phyloP scores from a whole-genome alignment of 768 basidiomycete species.

The Basidioascus undulatus region DNA sequence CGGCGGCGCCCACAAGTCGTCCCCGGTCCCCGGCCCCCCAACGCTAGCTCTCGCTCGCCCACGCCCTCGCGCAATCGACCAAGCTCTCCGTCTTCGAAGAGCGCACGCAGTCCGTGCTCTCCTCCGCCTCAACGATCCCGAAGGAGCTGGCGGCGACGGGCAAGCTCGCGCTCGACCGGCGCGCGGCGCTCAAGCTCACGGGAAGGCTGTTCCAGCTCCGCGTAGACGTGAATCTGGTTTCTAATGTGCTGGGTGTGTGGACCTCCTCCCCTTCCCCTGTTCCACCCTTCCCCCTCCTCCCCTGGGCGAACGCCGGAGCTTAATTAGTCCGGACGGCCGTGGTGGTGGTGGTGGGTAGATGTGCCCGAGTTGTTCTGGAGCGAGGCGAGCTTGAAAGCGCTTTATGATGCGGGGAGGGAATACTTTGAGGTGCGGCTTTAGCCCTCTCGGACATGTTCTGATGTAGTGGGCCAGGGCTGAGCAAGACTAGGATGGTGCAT shows the following conservation, averaged over 20 bases:
- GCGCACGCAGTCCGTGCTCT: constrained; percentile 49
- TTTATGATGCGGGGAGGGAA: constrained; percentile 80
- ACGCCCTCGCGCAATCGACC: constrained; percentile 83
- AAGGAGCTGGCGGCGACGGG: constrained; percentile 58
- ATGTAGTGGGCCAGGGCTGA: too few species aligned
- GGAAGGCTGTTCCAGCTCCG: constrained; percentile 66
- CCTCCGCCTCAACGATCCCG: constrained; percentile 56
- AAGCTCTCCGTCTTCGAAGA: constrained; percentile 72
- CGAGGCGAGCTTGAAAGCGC: constrained; percentile 62
- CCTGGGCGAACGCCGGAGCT: not conserved
- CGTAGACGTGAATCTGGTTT: constrained; percentile 71
- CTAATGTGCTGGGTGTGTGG: constrained; percentile 47
- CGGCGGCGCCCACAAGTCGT: not conserved
- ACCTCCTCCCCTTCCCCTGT: too few species aligned
- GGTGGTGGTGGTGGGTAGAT: constrained; percentile 22
- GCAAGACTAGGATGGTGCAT: too few species aligned
- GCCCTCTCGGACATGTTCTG: too few species aligned
- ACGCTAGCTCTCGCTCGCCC: constrained; percentile 58
- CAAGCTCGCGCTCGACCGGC: constrained; percentile 43
- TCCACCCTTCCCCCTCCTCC: not conserved
- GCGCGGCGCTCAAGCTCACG: constrained; percentile 65
- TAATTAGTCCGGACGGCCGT: not conserved
- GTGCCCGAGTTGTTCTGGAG: constrained; percentile 88
- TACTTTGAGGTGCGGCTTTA: constrained; percentile 99
- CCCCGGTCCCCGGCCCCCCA: constrained; percentile 1